phyloP scores from a whole-genome alignment of 2,329 filamentous ascomycete genomes.

The Sporothrix protearum region DNA sequence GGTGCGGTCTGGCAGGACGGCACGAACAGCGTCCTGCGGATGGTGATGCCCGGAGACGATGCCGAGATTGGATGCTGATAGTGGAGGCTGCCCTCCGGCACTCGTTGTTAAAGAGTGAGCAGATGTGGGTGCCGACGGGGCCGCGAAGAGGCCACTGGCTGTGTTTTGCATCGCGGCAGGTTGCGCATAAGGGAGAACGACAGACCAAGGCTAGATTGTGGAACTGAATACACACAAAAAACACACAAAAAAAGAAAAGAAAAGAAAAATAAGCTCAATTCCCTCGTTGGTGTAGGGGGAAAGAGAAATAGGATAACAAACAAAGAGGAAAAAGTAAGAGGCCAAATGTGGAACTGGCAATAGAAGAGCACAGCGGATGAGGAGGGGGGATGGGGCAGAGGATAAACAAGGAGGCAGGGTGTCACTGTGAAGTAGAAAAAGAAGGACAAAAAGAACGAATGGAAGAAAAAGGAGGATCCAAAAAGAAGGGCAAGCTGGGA shows the following conservation, averaged over 20 bases:
- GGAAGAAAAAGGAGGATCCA: constrained; percentile 5
- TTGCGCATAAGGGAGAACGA: constrained; percentile 7
- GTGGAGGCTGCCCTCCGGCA: not conserved
- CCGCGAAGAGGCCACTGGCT: constrained; percentile 18
- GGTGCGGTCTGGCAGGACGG: constrained; percentile 59
- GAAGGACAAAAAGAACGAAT: not conserved
- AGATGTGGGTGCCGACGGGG: constrained; percentile 2
- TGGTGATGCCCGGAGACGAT: not conserved
- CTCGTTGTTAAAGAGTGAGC: not conserved
- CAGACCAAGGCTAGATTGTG: not conserved
- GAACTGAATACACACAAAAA: too few species aligned
- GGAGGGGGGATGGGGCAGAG: not conserved
- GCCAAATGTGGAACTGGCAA: not conserved
- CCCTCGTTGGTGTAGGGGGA: not conserved
- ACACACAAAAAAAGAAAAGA: too few species aligned
- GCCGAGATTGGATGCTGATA: not conserved
- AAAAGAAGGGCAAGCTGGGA: not conserved
- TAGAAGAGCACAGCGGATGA: not conserved
- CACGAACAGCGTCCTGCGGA: not conserved
- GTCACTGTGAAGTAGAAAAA: constrained; percentile 11
- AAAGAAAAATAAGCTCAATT: not conserved
- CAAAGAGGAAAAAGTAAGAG: constrained; percentile 5
- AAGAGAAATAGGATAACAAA: not conserved
- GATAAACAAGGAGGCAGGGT: constrained; percentile 6
- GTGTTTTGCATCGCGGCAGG: constrained; percentile 15